These are phyloP conservation scores for Aspergillus tubingensis DNA, from an alignment of 2,329 filamentous ascomycete genomes.

Conservation along the genomic window DNA sequence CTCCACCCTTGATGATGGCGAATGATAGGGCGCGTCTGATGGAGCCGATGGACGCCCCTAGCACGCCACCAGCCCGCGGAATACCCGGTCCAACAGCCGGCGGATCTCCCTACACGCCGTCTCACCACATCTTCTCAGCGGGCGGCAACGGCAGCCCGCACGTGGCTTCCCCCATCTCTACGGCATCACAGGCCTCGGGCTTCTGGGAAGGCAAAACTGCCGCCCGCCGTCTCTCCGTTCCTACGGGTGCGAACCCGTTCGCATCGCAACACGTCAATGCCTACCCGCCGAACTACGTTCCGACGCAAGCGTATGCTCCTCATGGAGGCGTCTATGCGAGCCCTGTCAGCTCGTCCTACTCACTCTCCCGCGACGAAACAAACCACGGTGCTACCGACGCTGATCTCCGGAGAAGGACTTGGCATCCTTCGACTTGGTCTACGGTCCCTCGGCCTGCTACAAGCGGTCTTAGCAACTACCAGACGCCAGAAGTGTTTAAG, in stretches of 20 bases:
- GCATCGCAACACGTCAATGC: constrained; percentile 61
- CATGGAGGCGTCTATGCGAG: constrained; percentile 65
- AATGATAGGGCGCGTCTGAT: constrained; percentile 61
- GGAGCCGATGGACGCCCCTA: constrained; percentile 69
- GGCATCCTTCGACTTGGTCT: constrained; percentile 75
- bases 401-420: constrained; percentile 80
- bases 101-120: constrained; percentile 80
- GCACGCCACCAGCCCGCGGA: constrained; percentile 62
- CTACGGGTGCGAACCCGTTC: constrained; percentile 73
- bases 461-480: constrained; percentile 73
- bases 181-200: constrained; percentile 69
- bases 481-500: constrained; percentile 66
- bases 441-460: constrained; percentile 65
- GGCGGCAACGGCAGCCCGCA: constrained; percentile 71
- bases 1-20: constrained; percentile 80
- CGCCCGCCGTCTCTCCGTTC: constrained; percentile 77
- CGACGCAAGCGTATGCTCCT: constrained; percentile 55
- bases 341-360: constrained; percentile 67
- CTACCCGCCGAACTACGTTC: constrained; percentile 61
- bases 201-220: constrained; percentile 72
- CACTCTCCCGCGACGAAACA: constrained; percentile 39
- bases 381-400: constrained; percentile 60
- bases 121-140: constrained; percentile 72
- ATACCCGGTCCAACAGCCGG: constrained; percentile 69
- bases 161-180: constrained; percentile 74